phyloP scores from a whole-genome alignment of 257 asterid genomes.

The Cordia subcordata region DNA sequence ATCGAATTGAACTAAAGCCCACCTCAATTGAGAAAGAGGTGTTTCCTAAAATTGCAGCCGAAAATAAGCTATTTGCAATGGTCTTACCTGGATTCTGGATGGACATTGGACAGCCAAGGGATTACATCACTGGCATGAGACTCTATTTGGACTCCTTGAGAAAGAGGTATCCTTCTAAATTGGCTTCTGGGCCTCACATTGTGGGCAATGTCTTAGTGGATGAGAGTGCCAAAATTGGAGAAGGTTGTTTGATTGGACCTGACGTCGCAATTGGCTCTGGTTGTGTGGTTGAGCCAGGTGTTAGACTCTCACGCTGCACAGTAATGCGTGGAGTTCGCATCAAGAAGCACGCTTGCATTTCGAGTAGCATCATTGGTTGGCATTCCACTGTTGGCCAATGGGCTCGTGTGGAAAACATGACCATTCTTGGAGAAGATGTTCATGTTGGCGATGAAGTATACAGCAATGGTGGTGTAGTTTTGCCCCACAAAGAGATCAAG shows the following conservation, averaged over 20 bases:
- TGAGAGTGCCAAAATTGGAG: conserved; percentile 62
- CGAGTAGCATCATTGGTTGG: conserved; percentile 34
- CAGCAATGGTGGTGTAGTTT: conserved; percentile 30
- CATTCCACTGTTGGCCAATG: conserved; percentile 35
- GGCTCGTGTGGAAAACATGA: conserved; percentile 36
- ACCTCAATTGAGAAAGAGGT: conserved; percentile 83
- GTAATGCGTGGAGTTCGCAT: conserved; percentile 71
- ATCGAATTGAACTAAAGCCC: conserved; percentile 56
- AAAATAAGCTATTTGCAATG: conserved; percentile 56
- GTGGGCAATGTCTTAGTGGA: conserved; percentile 65
- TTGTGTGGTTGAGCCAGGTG: conserved; percentile 63
- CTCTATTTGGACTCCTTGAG: conserved; percentile 59
- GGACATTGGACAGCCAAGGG: conserved; percentile 87
- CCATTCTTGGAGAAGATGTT: conserved; percentile 36
- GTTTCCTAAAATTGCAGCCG: conserved; percentile 58
- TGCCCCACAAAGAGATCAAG: conserved; percentile 52
- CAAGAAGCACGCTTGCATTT: conserved; percentile 54
- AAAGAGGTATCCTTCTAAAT: conserved; percentile 41
- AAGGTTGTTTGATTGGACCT: conserved; percentile 73
- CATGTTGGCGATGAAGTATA: conserved; percentile 28
- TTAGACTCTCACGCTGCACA: conserved; percentile 70
- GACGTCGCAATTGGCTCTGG: conserved; percentile 76
- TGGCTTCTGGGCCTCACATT: conserved; percentile 50
- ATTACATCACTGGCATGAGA: conserved; percentile 62
- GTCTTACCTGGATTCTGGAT: conserved; percentile 80